These are phyloP conservation scores for Termitomyces sp. DNA, from an alignment of 768 basidiomycete species.

Conservation along the genomic window DNA sequence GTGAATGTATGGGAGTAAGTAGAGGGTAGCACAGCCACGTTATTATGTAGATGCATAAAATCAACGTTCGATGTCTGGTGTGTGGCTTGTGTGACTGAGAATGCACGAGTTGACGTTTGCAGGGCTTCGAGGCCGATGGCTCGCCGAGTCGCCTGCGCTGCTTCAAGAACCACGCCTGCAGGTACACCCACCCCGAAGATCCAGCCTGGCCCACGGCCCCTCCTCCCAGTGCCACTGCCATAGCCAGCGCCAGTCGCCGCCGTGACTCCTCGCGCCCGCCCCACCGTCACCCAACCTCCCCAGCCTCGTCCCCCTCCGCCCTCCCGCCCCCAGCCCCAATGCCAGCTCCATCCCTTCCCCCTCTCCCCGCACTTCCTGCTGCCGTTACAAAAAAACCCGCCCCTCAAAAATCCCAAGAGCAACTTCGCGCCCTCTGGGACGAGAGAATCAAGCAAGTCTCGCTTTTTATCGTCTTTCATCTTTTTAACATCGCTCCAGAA, in stretches of 20 bases:
- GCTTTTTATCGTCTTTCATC: neutral
- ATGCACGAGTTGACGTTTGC: neutral
- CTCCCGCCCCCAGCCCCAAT: neutral
- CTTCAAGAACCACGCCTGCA: constrained; percentile 13
- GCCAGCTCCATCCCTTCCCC: constrained; percentile 6
- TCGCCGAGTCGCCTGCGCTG: constrained; percentile 12
- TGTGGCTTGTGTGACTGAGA: constrained; percentile 1
- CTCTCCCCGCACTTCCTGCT: constrained; percentile 18
- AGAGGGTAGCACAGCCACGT: constrained; percentile 8
- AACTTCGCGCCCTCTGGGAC: constrained; percentile 21
- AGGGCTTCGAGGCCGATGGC: constrained; percentile 22
- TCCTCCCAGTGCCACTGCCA: neutral
- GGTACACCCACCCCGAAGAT: constrained; percentile 29
- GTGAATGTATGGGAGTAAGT: constrained; percentile 53
- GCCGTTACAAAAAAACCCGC: constrained; percentile 11
- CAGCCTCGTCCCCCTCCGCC: neutral
- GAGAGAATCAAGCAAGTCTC: constrained; percentile 25
- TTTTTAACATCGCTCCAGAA: constrained; percentile 8
- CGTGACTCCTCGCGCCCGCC: no score
- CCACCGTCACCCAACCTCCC: neutral
- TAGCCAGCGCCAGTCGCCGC: neutral
- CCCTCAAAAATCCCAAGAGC: constrained; percentile 16
- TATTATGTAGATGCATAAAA: neutral
- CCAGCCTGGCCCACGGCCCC: constrained; percentile 22
- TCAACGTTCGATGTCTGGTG: constrained; percentile 19